Base-by-base conservation (phyloP, 2,329 filamentous ascomycete species). In the Aspergillus bombycis region DNA sequence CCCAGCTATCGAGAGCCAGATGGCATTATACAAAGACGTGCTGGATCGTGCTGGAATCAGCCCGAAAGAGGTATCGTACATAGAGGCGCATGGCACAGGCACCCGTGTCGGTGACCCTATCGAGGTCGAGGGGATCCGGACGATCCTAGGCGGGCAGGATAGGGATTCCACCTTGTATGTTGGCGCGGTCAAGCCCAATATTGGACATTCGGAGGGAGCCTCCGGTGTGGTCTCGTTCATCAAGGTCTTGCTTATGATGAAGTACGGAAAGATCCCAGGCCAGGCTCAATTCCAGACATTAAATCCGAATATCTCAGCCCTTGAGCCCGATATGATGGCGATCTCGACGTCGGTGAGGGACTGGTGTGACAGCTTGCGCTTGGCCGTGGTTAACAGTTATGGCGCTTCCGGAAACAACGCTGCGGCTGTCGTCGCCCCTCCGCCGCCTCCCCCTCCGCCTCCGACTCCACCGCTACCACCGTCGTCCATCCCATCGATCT, bases 21-120 rank as follows among this genome's bases (percentile, higher is more conserved):
- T 64, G 4, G 56, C 60, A 1, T 70, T 80, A 1, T 80, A 75
- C 59, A 38, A 55, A 3, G 57, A 68, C 12, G 71, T 75, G 2
- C 32, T 74, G 4, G 23, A 50, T 0, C 59, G 68, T 11, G 67
- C 72, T 3, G 61, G 65, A 5, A 19, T 77, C 2, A 45, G 60
- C 4, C 62, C 72, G 6, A 41, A 60, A 0, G 32, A 71, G 5
- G 67, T 78, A 5, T 66, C 69, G 4, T 69, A 69, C 21, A 72
- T 79, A 7, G 74, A 76, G 54, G 71, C 74, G 3, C 75, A 77
- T 62, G 75, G 75, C 1, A 76, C 75, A 3, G 74, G 75, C 1
- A 74, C 73, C 1, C 62, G 57, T 2, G 70, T 70, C 11, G 75
- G 75, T 11, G 75, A 77, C 48, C 71, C 74, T 0, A 64, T 65